Percentiles rank a stretch among this genome's conserved stretches.
These are phyloP conservation scores for Triticum monococcum DNA, from an alignment of 176 grass and related monocot species.

Conservation along the genomic window DNA sequence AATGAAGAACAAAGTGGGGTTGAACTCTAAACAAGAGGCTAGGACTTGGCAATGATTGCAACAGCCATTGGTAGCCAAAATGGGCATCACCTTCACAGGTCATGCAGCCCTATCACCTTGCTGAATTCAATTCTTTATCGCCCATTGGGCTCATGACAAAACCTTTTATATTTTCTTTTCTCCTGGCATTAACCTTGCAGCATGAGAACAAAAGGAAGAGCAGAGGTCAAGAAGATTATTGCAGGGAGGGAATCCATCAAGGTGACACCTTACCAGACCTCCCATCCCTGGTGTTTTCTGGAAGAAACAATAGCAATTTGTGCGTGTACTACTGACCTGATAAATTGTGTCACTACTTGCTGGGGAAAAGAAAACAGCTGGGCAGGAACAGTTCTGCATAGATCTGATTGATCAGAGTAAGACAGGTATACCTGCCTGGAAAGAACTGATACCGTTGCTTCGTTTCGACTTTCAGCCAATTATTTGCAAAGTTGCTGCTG, in stretches of 20 bases:
- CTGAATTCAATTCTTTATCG: constrained; percentile 36
- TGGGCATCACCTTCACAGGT: constrained; percentile 47
- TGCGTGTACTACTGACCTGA: not conserved
- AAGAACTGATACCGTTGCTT: not conserved
- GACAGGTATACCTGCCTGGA: not conserved
- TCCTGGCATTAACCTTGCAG: constrained; percentile 15
- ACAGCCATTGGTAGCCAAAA: constrained; percentile 45
- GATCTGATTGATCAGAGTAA: not conserved
- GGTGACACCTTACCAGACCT: constrained; percentile 35
- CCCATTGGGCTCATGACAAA: constrained; percentile 30
- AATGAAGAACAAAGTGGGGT: constrained; percentile 3
- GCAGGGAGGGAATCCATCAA: constrained; percentile 20
- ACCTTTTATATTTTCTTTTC: constrained; percentile 17
- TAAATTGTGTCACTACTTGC: not conserved
- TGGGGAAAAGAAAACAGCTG: not conserved
- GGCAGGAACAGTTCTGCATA: not conserved
- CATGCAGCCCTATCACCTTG: constrained; percentile 40
- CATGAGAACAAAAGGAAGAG: constrained; percentile 41
- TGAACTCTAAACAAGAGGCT: constrained; percentile 29
- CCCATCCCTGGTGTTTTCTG: not conserved
- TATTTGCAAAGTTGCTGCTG: not conserved
- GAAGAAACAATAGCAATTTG: not conserved
- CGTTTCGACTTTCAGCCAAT: not conserved
- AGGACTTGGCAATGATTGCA: constrained; percentile 47
- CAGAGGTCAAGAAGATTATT: constrained; percentile 28